A percentile compares a stretch with the other conserved stretches of the same genome.
phyloP scores from a whole-genome alignment of 805 yeast genomes.

The Priceomyces melissophilus region DNA sequence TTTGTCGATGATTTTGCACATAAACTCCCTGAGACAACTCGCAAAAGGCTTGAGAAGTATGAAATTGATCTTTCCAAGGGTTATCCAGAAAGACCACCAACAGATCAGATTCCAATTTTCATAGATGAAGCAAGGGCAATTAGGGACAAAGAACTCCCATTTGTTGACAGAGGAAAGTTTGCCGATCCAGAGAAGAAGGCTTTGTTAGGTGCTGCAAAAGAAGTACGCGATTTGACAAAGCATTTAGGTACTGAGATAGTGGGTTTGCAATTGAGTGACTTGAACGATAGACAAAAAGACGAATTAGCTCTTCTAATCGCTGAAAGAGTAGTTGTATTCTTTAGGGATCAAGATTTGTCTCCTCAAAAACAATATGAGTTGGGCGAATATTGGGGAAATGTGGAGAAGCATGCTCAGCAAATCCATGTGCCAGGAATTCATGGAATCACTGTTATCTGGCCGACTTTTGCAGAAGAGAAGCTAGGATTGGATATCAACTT shows the following conservation, averaged over 20 bases:
- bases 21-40: conserved; percentile 19
- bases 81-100: conserved; percentile 22
- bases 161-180: conserved; percentile 24
- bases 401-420: conserved; percentile 28
- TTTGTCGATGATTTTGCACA: conserved; percentile 14
- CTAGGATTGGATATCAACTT: conserved; percentile 25
- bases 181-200: conserved; percentile 34
- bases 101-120: conserved; percentile 22
- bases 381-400: conserved; percentile 28
- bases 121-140: conserved; percentile 26
- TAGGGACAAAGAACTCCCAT: conserved; percentile 20
- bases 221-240: conserved; percentile 23
- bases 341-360: conserved; percentile 29
- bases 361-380: conserved; percentile 29
- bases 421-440: conserved; percentile 20
- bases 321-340: conserved; percentile 29
- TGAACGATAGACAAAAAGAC: conserved; percentile 25
- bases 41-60: conserved; percentile 20
- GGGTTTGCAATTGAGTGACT: conserved; percentile 26
- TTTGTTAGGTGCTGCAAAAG: conserved; percentile 25
- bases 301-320: conserved; percentile 28
- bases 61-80: conserved; percentile 25
- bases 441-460: conserved; percentile 43
- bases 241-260: conserved; percentile 28
- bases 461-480: conserved; percentile 23